Base-by-base conservation (phyloP, 108 stramenopile genomes). In the Craspedostauros australis region DNA sequence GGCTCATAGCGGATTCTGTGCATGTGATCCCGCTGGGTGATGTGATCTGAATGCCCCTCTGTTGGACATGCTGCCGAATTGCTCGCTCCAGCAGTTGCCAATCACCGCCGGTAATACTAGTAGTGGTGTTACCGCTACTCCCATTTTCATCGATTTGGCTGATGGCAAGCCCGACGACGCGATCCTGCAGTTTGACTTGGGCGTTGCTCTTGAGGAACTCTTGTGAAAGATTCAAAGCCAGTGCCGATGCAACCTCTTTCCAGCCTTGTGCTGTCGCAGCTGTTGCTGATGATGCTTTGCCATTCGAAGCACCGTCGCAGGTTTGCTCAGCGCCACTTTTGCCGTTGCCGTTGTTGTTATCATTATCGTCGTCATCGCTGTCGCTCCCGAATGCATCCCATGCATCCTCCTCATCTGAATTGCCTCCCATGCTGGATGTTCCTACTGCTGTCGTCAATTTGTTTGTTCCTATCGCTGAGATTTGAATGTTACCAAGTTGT, bases 331-430 rank as follows among this genome's bases (percentile, higher is more conserved):
- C 23, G 16, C 33, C 25, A 11, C 30, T 38, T 1, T 16, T 29
- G 16, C 33, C 48, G 0, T 54, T 5, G 9, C 59, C 39, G 0
- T 18, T 41, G 48, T 45, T 39, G 26, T 44, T 32, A 54, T 48
- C 50, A 14, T 70, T 60, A 3, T 72, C 71, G 27, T 70, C 69
- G 2, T 55, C 48, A 18, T 75, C 76, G 19, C 56, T 62, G 54
- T 79, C 78, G 39, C 68, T 69, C 1, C 84, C 84, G 50, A 85
- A 85, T 5, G 75, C 77, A 36, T 73, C 72, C 79, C 79, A 85
- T 16, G 57, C 53, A 58, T 72, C 71, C 22, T 60, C 49, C 34
- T 52, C 51, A 9, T 48, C 47, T 1, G 47, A 26, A n/a, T n/a
- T n/a, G n/a, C n/a, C n/a, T n/a, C n/a, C n/a, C n/a, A n/a, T n/a